Conservation (phyloP, 106 monocot genomes). For the Acorus gramineus region DNA sequence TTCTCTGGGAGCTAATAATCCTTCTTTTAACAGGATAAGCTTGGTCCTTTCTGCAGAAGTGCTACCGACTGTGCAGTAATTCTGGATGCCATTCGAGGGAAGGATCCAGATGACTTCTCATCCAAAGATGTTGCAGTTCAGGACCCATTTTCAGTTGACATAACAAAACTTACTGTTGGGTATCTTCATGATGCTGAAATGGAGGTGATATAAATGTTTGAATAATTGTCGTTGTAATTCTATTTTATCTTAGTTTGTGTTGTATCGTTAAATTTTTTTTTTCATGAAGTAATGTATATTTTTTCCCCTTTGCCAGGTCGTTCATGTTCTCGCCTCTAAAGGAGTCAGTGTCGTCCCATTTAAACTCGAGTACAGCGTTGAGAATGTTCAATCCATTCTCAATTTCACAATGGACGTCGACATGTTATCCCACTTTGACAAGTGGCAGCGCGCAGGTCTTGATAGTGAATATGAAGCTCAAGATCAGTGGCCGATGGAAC, state of each 20-base stretch:
- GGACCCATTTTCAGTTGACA: slow-evolving; percentile 88
- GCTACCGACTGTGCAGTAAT: slow-evolving; percentile 73
- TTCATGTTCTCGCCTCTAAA: slow-evolving; percentile 52
- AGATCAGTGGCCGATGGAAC: slow-evolving; percentile 92
- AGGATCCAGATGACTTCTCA: slow-evolving; percentile 72
- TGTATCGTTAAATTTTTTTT: background rate
- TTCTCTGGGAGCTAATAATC: background rate
- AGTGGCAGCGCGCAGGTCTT: slow-evolving; percentile 55
- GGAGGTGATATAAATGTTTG: slow-evolving; percentile 32
- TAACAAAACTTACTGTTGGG: slow-evolving; percentile 72
- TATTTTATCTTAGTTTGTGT: background rate
- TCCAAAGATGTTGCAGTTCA: slow-evolving; percentile 51
- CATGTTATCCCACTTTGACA: slow-evolving; percentile 80
- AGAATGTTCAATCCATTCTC: slow-evolving; percentile 60
- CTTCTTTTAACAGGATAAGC: slow-evolving; percentile 66
- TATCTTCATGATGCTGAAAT: slow-evolving; percentile 84
- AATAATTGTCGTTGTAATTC: too few relatives aligned
- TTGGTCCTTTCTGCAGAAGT: slow-evolving; percentile 91
- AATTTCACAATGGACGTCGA: slow-evolving; percentile 99
- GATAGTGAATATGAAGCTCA: slow-evolving; percentile 85
- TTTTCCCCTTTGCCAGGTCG: slow-evolving; percentile 32
- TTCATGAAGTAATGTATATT: background rate
- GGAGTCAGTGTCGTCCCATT: slow-evolving; percentile 81
- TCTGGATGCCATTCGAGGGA: slow-evolving; percentile 66
- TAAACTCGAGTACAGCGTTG: slow-evolving; percentile 67